Base-by-base conservation (phyloP, 1,284 basidiomycete genomes). In the Amylostereum areolatum region DNA sequence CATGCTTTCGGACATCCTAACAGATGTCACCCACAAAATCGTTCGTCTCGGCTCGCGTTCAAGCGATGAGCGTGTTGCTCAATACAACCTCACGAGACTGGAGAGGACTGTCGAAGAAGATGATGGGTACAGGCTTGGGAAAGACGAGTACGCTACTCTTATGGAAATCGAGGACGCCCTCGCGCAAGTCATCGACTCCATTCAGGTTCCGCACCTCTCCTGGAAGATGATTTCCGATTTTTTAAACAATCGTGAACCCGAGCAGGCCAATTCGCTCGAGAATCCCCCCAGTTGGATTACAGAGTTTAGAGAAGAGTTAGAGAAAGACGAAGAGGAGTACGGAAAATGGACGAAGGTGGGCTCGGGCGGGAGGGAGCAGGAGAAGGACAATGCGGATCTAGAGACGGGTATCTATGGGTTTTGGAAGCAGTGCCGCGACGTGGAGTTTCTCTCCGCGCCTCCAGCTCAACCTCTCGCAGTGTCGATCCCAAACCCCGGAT, bases 211-310 rank as follows among this genome's bases (percentile, higher is more conserved):
- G 1, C 27, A 43, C 1, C 33, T 62, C 2, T 50, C 55, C 5
- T 54, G 43, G 56, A 43, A 50, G 28, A 47, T 51, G 5, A 41
- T 57, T 6, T 37, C 53, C 24, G 41, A 45, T 18, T 56, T 55
- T 42, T 52, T 62, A 11, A 39, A 53, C 4, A 55, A 56, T 31
- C 50, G 56, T 11, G 55, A 57, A 35, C 51, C 53, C 24, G 57
- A 58, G 10, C 54, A 57, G 12, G 45, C 48, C 2, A 45, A 52
- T 5, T 39, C 41, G 7, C 43, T 62, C 24, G 37, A 29, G 11
- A 44, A 11, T 0, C 61, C 61, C 1, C 60, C 61, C 9, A 59
- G 48, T 42, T 62, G 61, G 61, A 57, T 62, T 4, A 35, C 46
- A 7, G 45, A 52, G 41, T 28, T 59, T 7, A 49, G 51, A 9